phyloP scores from a whole-genome alignment of 2,329 filamentous ascomycete species.

The Elsinoe necatrix region DNA sequence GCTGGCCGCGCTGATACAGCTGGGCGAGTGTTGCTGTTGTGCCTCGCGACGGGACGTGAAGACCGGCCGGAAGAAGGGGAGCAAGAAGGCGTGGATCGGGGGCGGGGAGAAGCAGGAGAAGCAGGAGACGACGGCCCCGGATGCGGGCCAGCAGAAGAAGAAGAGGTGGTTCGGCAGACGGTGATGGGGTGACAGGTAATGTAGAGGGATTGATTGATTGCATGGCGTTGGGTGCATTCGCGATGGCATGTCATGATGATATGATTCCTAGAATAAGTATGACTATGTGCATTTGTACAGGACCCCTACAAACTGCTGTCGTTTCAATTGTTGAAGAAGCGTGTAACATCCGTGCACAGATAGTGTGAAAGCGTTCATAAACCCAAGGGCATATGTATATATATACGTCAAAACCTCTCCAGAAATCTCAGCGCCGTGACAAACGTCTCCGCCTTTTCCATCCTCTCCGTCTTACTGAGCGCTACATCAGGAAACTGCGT shows the following conservation, averaged over 20 bases:
- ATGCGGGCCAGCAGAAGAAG: constrained; percentile 18
- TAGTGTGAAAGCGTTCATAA: too few relatives aligned
- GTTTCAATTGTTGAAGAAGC: too few relatives aligned
- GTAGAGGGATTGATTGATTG: too few relatives aligned
- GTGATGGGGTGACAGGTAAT: not conserved
- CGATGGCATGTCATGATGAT: not conserved
- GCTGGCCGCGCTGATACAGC: constrained; percentile 62
- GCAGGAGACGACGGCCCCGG: constrained; percentile 16
- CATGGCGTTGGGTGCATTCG: not conserved
- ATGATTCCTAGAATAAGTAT: not conserved
- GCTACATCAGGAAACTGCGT: constrained; percentile 36
- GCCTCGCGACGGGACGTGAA: constrained; percentile 47
- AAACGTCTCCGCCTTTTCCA: constrained; percentile 12
- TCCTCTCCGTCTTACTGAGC: constrained; percentile 32
- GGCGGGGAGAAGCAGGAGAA: not conserved
- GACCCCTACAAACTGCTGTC: not conserved
- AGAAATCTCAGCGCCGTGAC: constrained; percentile 6
- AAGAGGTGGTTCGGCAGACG: constrained; percentile 17
- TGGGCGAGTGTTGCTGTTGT: constrained; percentile 71
- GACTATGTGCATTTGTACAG: not conserved
- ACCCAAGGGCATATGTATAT: too few relatives aligned
- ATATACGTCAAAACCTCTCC: constrained; percentile 12
- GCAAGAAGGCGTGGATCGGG: constrained; percentile 20
- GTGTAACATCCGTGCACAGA: too few relatives aligned
- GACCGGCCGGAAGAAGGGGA: constrained; percentile 39